phyloP scores from a whole-genome alignment of 768 basidiomycete species.

The Stropharia rugosoannulata region DNA sequence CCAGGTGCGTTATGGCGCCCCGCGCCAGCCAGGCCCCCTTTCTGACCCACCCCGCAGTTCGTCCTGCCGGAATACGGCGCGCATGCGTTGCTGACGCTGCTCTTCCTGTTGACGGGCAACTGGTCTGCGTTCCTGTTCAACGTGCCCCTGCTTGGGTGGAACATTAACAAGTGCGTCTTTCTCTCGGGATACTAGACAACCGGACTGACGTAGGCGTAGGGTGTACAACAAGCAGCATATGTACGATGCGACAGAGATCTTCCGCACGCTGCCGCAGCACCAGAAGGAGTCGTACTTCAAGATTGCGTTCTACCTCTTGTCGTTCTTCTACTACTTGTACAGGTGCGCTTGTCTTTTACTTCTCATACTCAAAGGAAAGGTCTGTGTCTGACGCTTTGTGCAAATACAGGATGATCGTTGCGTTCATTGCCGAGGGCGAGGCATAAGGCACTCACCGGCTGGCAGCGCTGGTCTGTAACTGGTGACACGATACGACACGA shows the following conservation, averaged over 20 bases:
- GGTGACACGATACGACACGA: slow-evolving; percentile 7
- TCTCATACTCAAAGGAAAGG: neutral
- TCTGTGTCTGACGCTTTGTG: neutral
- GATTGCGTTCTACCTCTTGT: slow-evolving; percentile 87
- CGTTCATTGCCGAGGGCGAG: slow-evolving; percentile 74
- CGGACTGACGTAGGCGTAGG: slow-evolving; percentile 13
- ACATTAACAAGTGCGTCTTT: slow-evolving; percentile 85
- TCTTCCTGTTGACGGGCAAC: slow-evolving; percentile 92
- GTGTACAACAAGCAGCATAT: slow-evolving; percentile 81
- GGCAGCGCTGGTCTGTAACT: neutral
- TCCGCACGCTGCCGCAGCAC: slow-evolving; percentile 88
- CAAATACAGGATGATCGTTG: slow-evolving; percentile 71
- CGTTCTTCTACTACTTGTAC: slow-evolving; percentile 91
- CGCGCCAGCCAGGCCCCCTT: neutral
- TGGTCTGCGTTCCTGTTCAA: slow-evolving; percentile 91
- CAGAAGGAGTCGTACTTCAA: slow-evolving; percentile 97
- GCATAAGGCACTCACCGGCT: slow-evolving; percentile 19
- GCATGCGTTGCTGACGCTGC: slow-evolving; percentile 82
- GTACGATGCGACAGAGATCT: slow-evolving; percentile 99
- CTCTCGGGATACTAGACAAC: neutral
- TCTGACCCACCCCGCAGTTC: slow-evolving; percentile 53
- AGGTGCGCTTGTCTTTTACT: slow-evolving; percentile 48
- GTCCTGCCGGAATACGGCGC: slow-evolving; percentile 95
- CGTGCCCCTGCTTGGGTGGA: slow-evolving; percentile 82
- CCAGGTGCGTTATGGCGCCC: slow-evolving; percentile 53